Conservation (phyloP, 768 basidiomycete species). For the Naganishia onofrii region DNA sequence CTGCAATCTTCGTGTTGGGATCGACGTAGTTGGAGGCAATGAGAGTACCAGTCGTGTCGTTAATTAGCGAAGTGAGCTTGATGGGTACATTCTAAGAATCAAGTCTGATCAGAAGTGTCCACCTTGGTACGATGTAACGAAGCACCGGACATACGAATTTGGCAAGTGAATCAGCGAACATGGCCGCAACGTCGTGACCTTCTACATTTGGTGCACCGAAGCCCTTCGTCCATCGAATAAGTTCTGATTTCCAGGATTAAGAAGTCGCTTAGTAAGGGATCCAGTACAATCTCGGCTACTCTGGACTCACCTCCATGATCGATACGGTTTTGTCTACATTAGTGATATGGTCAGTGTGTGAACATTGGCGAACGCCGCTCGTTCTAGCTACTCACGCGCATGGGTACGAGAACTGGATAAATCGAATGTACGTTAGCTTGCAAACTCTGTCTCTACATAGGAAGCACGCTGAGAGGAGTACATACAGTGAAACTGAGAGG, state of each 20-base stretch:
- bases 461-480: conserved; percentile 31
- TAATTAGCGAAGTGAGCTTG: conserved; percentile 80
- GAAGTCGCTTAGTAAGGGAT: not conserved
- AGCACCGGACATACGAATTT: conserved; percentile 63
- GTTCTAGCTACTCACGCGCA: conserved; percentile 65
- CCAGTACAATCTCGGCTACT: not conserved
- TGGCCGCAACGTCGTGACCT: conserved; percentile 83
- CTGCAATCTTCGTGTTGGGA: conserved; percentile 82
- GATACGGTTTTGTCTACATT: conserved; percentile 79
- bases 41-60: conserved; percentile 96
- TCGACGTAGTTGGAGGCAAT: conserved; percentile 96
- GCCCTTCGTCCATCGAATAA: conserved; percentile 99
- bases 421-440: not conserved
- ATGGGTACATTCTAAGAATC: conserved; percentile 71
- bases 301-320: conserved; percentile 67
- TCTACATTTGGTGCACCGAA: conserved; percentile 90
- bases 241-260: conserved; percentile 51
- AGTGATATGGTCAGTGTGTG: not conserved
- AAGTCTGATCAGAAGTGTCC: not conserved
- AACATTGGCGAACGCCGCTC: conserved; percentile 24
- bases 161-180: conserved; percentile 79
- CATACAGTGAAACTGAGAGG: conserved; percentile 91
- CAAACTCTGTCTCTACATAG: not conserved
- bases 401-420: conserved; percentile 81
- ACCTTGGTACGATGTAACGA: not conserved